Evolutionary conservation across 441 rosid genomes (phyloP), one percentile per base, ranked within the genome.

Genomic region (Aleurites moluccanus): DNA sequence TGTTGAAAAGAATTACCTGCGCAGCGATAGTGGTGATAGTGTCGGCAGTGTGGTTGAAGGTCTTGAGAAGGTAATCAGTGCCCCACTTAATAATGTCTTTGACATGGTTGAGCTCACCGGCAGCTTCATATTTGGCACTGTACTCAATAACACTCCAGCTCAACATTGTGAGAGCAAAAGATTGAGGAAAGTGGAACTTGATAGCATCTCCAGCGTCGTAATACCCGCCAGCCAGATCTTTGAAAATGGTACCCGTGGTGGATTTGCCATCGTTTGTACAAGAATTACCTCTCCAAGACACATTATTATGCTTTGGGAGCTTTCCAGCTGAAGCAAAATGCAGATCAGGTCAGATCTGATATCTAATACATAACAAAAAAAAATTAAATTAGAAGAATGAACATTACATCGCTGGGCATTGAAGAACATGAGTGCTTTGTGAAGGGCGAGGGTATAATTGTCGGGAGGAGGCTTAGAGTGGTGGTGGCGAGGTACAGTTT

Each of bases 71-170:
- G 64, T 89, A 92, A 65, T 92, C 97, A 68, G 85, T 74, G 5
- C 96, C 97, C 96, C 92, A 88, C 77, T 88, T 92, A 77, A 92
- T 90, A 72, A 92, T 75, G 33, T 83, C 91, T 75, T 89, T 92
- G 59, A 88, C 85, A 80, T 92, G 97, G 76, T 79, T 73, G 3
- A 93, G 98, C 91, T 95, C 99, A 1, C 93, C 97, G 3, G 89
- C 89, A 71, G 92, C 92, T 77, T 93, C 88, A n/a, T 91, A 95
- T 73, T 95, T 95, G 1, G 88, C 88, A 42, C 97, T 88, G 80
- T 95, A 95, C 78, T 95, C 99, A n/a, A 93, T 93, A 6, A 95
- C 99, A 70, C 98, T 95, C 99, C 99, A 95, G 81, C 99, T 95
- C 80, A 95, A 77, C 94, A 96, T 85, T 3, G 99, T 93, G 87